These are phyloP conservation scores for Nannochloropsis salina DNA, from an alignment of 108 stramenopile species.

Conservation along the genomic window DNA sequence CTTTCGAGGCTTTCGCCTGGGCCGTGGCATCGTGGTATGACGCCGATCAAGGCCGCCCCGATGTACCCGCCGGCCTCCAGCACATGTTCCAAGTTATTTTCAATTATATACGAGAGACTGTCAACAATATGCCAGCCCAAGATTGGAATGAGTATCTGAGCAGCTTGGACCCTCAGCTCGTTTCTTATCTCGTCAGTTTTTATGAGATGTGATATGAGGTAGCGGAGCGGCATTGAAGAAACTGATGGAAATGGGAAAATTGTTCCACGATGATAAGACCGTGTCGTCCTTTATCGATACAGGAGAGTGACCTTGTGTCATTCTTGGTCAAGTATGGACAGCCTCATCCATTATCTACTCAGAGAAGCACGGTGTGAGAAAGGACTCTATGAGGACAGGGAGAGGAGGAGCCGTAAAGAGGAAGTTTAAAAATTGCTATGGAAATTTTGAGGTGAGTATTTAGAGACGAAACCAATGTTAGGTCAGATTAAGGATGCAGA, in stretches of 20 bases:
- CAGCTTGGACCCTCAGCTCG: conserved; percentile 1
- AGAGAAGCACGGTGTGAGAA: too few relatives aligned
- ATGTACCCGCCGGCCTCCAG: conserved; percentile 26
- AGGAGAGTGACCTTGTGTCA: too few relatives aligned
- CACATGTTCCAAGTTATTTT: conserved; percentile 36
- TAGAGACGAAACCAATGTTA: background rate
- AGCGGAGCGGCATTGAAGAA: too few relatives aligned
- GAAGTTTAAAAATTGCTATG: background rate
- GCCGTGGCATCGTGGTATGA: conserved; percentile 44
- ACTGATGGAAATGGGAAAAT: too few relatives aligned
- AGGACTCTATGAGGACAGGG: background rate
- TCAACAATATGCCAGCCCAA: background rate
- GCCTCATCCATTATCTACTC: too few relatives aligned
- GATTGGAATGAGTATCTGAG: background rate
- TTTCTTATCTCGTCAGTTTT: background rate
- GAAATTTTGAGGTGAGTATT: background rate
- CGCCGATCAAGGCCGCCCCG: conserved; percentile 23
- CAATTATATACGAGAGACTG: conserved; percentile 6
- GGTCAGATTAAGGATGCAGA: background rate
- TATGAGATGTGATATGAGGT: background rate
- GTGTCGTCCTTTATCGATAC: too few relatives aligned
- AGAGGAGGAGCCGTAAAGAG: background rate
- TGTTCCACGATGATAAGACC: too few relatives aligned
- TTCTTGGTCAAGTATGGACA: too few relatives aligned
- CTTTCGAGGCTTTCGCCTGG: conserved; percentile 38